Evolutionary conservation across 176 grass and related monocot species (phyloP).

Genomic region (Carex littledalei): DNA sequence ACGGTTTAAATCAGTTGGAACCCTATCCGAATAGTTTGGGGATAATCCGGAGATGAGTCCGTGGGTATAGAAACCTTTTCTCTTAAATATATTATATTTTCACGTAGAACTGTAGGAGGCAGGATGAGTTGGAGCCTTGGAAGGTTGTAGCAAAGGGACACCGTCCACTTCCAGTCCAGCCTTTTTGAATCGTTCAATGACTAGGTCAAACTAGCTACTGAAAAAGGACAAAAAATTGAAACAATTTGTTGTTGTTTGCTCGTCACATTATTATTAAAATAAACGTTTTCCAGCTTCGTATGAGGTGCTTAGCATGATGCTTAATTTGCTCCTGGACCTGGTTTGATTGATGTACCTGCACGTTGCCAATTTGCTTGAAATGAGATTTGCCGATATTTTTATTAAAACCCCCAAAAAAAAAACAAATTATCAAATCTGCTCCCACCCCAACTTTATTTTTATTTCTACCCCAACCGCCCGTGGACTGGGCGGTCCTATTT

Average conservation of each 20-base stretch:
- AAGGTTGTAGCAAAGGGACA: not conserved
- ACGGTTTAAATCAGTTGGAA: too few relatives aligned
- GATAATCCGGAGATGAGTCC: too few relatives aligned
- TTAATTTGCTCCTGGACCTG: not conserved
- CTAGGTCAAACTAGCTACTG: not conserved
- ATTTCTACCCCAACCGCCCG: too few relatives aligned
- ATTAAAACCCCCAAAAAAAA: too few relatives aligned
- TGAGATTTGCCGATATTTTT: not conserved
- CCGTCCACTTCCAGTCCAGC: not conserved
- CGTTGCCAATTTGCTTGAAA: not conserved
- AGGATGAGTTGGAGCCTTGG: not conserved
- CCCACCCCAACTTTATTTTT: too few relatives aligned
- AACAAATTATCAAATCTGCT: too few relatives aligned
- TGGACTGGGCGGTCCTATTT: too few relatives aligned
- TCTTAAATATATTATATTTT: too few relatives aligned
- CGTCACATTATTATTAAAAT: not conserved
- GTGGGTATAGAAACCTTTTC: too few relatives aligned
- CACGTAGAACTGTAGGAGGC: too few relatives aligned
- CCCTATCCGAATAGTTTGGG: too few relatives aligned
- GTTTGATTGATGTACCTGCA: not conserved
- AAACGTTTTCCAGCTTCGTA: not conserved
- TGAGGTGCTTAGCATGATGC: not conserved
- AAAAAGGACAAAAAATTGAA: not conserved
- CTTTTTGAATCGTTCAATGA: not conserved
- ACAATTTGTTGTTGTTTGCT: not conserved